Evolutionary conservation across 768 basidiomycete genomes (phyloP).

Genomic region (Lactarius sanguifluus): DNA sequence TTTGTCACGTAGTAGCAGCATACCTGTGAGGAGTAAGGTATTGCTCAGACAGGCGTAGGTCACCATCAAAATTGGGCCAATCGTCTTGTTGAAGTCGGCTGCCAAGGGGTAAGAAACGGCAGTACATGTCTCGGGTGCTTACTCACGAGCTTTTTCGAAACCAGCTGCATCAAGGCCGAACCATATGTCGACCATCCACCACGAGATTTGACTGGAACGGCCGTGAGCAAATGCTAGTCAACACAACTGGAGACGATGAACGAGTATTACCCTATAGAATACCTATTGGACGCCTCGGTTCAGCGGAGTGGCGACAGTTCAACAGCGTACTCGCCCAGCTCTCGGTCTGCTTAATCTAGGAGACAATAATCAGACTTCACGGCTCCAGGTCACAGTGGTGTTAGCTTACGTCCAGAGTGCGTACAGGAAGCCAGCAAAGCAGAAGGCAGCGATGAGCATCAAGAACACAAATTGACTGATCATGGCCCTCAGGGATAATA

Average conservation of each 20-base stretch:
- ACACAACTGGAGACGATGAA: background rate
- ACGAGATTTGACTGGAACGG: constrained; percentile 62
- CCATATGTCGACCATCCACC: constrained; percentile 95
- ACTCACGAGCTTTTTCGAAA: constrained; percentile 78
- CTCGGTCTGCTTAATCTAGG: constrained; percentile 61
- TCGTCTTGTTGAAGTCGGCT: constrained; percentile 79
- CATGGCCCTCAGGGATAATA: constrained; percentile 87
- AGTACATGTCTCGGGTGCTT: background rate
- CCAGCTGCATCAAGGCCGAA: constrained; percentile 95
- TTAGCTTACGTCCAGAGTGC: constrained; percentile 85
- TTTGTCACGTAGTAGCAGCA: constrained; percentile 27
- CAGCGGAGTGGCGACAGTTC: constrained; percentile 19
- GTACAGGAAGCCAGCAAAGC: constrained; percentile 91
- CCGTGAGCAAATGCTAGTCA: background rate
- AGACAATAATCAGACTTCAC: constrained; percentile 1
- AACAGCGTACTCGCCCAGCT: constrained; percentile 42
- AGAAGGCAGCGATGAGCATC: constrained; percentile 84
- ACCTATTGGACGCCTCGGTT: constrained; percentile 27
- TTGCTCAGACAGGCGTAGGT: constrained; percentile 91
- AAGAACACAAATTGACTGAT: constrained; percentile 83
- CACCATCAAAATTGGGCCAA: constrained; percentile 90
- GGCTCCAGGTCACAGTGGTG: background rate
- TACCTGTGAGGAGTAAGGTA: constrained; percentile 86
- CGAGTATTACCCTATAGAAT: constrained; percentile 39
- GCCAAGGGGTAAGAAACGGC: constrained; percentile 20